phyloP scores from a whole-genome alignment of 2,329 filamentous ascomycete species.

The Penicillium sp. region DNA sequence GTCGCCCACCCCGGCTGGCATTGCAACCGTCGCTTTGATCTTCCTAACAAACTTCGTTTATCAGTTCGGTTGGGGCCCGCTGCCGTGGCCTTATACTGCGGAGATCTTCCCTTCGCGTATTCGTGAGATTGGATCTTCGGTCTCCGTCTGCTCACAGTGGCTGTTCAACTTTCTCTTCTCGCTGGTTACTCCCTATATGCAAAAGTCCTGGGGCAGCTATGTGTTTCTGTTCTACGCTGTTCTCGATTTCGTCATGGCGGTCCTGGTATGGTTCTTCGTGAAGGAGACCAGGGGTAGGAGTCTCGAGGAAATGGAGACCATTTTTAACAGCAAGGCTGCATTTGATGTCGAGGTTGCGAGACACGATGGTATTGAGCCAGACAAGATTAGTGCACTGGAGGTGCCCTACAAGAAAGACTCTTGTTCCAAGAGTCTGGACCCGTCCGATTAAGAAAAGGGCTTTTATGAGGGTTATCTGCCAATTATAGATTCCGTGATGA shows the following conservation, averaged over 20 bases:
- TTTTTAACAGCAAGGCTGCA: conserved; percentile 22
- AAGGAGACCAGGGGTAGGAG: conserved; percentile 40
- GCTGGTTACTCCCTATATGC: conserved; percentile 39
- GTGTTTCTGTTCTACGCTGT: conserved; percentile 42
- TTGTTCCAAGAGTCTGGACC: neutral
- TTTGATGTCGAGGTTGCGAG: conserved; percentile 21
- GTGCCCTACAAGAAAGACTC: conserved; percentile 5
- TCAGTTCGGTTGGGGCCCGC: conserved; percentile 35
- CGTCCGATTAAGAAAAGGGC: neutral
- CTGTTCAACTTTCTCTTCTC: conserved; percentile 44
- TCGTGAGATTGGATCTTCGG: conserved; percentile 37
- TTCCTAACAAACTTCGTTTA: conserved; percentile 32
- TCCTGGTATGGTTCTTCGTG: conserved; percentile 36
- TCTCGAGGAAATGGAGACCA: conserved; percentile 40
- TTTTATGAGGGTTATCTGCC: neutral
- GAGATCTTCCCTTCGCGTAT: conserved; percentile 40
- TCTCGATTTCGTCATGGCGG: conserved; percentile 33
- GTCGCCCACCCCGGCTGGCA: conserved; percentile 35
- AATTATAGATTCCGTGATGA: neutral
- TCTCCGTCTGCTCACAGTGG: conserved; percentile 38
- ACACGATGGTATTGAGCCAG: conserved; percentile 10
- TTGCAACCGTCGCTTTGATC: conserved; percentile 50
- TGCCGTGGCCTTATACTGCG: conserved; percentile 35
- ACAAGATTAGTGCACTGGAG: conserved; percentile 8
- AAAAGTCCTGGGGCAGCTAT: conserved; percentile 38